phyloP scores from a whole-genome alignment of 2,329 filamentous ascomycete genomes.

The Penicillium griseofulvum region DNA sequence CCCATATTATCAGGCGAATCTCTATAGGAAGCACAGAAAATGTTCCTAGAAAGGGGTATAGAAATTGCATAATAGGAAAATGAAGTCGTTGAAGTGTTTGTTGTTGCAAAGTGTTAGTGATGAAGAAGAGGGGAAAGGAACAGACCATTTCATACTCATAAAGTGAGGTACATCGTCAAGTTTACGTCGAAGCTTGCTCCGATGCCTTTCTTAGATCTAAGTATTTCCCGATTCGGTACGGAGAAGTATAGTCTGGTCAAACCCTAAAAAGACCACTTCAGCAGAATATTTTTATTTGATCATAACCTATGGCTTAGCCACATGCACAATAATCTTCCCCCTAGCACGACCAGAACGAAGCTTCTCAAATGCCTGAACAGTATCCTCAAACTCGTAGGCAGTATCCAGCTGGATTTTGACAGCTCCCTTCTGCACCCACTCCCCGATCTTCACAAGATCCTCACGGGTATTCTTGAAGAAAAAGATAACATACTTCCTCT shows the following conservation, averaged over 20 bases:
- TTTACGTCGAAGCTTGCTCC: constrained; percentile 1
- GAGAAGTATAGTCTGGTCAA: not conserved
- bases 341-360: constrained; percentile 54
- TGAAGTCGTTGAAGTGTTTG: not conserved
- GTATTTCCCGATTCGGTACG: not conserved
- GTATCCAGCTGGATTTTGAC: constrained; percentile 57
- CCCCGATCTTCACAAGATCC: constrained; percentile 50
- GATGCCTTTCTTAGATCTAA: not conserved
- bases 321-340: constrained; percentile 58
- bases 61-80: not conserved
- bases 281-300: not conserved
- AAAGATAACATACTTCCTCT: constrained; percentile 35
- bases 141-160: not conserved
- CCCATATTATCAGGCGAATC: constrained; percentile 4
- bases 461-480: constrained; percentile 39
- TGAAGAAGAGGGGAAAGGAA: not conserved
- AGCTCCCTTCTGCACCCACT: constrained; percentile 59
- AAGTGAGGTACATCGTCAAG: not conserved
- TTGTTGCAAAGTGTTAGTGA: not conserved
- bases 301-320: constrained; percentile 11
- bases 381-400: constrained; percentile 55
- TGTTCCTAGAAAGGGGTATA: not conserved
- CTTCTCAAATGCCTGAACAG: constrained; percentile 56
- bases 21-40: constrained; percentile 1
- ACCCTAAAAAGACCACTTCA: not conserved